phyloP scores from a whole-genome alignment of 371 early-diverging fungal species.

The Blyttiomyces sp. region DNA sequence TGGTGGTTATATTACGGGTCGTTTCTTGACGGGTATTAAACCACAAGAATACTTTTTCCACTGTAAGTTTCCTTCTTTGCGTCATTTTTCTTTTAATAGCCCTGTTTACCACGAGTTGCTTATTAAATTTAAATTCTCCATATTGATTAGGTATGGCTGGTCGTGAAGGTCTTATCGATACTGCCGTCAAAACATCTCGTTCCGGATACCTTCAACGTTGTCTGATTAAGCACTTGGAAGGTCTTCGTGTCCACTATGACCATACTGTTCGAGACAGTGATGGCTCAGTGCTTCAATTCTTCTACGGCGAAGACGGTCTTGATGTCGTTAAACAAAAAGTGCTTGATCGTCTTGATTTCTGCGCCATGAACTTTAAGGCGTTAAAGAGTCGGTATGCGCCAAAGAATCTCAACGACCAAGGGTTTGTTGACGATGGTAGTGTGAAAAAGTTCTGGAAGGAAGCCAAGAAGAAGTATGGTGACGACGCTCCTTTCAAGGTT shows the following conservation, averaged over 20 bases:
- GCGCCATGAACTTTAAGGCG: constrained; percentile 84
- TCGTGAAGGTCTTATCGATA: constrained; percentile 99
- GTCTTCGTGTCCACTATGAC: constrained; percentile 94
- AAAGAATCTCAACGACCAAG: constrained; percentile 54
- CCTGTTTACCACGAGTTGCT: background rate
- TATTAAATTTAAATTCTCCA: constrained; percentile 53
- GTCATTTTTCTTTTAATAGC: background rate
- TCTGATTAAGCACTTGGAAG: constrained; percentile 99
- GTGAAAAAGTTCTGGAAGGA: constrained; percentile 73
- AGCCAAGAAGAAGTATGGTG: constrained; percentile 62
- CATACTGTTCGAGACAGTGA: constrained; percentile 94
- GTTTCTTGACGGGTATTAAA: constrained; percentile 99
- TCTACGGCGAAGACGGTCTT: constrained; percentile 99
- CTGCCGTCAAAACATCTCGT: constrained; percentile 99
- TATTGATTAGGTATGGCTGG: constrained; percentile 99
- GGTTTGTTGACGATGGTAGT: constrained; percentile 67
- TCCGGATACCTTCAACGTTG: constrained; percentile 99
- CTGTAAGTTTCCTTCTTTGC: constrained; percentile 20
- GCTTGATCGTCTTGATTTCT: constrained; percentile 87
- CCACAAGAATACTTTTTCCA: constrained; percentile 84
- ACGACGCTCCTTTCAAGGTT: constrained; percentile 35
- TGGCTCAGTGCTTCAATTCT: constrained; percentile 96
- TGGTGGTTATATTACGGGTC: constrained; percentile 97
- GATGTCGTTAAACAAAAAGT: constrained; percentile 96
- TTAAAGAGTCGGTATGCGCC: constrained; percentile 81